Evolutionary conservation across 2,329 filamentous ascomycete genomes (phyloP), one percentile per base, ranked within the genome.

Genomic region (Aciculosporium take): DNA sequence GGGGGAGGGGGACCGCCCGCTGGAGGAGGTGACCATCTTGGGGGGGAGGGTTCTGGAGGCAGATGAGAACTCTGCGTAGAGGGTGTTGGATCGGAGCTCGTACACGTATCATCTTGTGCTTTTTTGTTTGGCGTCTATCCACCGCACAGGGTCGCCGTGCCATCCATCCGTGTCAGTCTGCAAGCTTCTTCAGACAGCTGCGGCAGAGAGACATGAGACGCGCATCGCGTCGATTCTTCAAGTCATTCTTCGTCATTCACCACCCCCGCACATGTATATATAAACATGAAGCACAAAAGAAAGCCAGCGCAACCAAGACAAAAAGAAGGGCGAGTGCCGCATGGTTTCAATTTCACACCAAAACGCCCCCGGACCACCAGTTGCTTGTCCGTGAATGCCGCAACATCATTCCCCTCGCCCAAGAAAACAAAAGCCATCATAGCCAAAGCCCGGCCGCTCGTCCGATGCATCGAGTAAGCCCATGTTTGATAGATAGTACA

Each of bases 1-100:
- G 1, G 84, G 77, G 20, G 64, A 65, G 7, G 85, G 89, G 51
- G 91, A 96, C 60, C 68, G 81, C 51, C 91, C 91, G 0, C 63
- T 78, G 5, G 81, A 93, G 52, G 79, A 93, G 51, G 75, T 96
- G 41, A 87, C 75, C 65, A 89, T 96, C 46, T 56, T 85, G 34
- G 75, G 67, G 50, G 85, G 86, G 8, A 73, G 71, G 47, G 68
- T 94, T 15, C 56, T 84, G n/a, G 78, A 83, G 49, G n/a, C n/a
- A n/a, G 70, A 68, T 9, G 48, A 53, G 37, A 25, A 41, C n/a
- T 55, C 31, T 30, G 21, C 5, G 10, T 25, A 10, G 21, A 8
- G 5, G 23, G 30, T n/a, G n/a, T n/a, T n/a, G n/a, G n/a, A n/a
- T n/a, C n/a, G n/a, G n/a, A n/a, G n/a, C n/a, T n/a, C n/a, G n/a